A percentile compares a stretch with the other conserved stretches of the same genome.
Conservation (phyloP, 2,329 filamentous ascomycete species). For the Alternaria sp. region DNA sequence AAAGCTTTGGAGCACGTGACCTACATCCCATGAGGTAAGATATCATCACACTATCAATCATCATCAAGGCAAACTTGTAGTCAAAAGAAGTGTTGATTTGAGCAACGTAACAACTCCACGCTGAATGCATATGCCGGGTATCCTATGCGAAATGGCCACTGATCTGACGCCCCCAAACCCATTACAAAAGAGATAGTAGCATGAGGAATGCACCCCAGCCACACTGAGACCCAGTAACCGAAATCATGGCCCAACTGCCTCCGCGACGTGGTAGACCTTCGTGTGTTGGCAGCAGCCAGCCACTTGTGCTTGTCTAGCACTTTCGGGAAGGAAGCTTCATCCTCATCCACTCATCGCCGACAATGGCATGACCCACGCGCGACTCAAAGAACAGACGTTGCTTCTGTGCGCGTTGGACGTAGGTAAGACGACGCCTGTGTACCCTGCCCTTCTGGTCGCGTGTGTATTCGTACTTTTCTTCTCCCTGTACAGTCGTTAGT, state of each 20-base stretch:
- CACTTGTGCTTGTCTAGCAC: constrained; percentile 4
- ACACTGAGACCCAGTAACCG: constrained; percentile 2
- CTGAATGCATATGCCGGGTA: constrained; percentile 14
- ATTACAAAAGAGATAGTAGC: constrained; percentile 14
- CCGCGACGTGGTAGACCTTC: neutral
- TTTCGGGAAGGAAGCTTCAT: constrained; percentile 20
- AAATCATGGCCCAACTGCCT: neutral
- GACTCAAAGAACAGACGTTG: constrained; percentile 28
- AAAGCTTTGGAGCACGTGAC: neutral
- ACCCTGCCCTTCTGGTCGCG: constrained; percentile 18
- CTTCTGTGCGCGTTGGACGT: constrained; percentile 14
- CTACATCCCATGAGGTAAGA: neutral
- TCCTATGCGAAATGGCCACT: constrained; percentile 10
- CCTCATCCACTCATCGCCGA: constrained; percentile 34
- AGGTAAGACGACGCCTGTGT: constrained; percentile 20
- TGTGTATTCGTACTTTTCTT: constrained; percentile 21
- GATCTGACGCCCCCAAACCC: constrained; percentile 3
- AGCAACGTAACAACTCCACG: constrained; percentile 7
- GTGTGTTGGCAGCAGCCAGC: neutral
- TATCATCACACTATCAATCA: neutral
- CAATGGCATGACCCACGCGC: constrained; percentile 24
- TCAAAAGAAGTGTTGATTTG: neutral
- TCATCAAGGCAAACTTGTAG: neutral
- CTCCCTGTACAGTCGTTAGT: constrained; percentile 18
- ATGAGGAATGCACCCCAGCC: neutral